phyloP scores from a whole-genome alignment of 768 basidiomycete species.

The Phanerodontia chrysosporium region DNA sequence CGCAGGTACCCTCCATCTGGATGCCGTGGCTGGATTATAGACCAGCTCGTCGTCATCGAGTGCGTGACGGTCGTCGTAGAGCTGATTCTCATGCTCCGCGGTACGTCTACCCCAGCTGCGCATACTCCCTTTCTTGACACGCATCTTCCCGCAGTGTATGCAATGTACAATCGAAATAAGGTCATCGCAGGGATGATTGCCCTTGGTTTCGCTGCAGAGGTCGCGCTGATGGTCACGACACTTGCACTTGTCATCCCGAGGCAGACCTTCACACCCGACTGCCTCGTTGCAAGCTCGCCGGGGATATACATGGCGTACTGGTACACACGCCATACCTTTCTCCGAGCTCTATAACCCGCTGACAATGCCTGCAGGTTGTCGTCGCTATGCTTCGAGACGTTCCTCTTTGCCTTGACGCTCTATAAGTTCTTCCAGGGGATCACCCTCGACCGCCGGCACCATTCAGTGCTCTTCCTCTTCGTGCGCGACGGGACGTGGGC shows the following conservation, averaged over 20 bases:
- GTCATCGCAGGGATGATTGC: neutral
- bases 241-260: slow-evolving; percentile 6
- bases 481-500: slow-evolving; percentile 15
- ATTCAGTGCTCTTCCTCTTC: slow-evolving; percentile 9
- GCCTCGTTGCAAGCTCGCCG: slow-evolving; percentile 7
- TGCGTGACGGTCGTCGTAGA: slow-evolving; percentile 1
- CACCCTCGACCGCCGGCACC: neutral
- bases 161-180: slow-evolving; percentile 6
- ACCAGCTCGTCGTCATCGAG: slow-evolving; percentile 6
- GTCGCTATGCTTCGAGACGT: slow-evolving; percentile 11
- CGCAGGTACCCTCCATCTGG: neutral
- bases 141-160: neutral
- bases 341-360: neutral
- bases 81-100: slow-evolving; percentile 2
- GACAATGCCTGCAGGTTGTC: slow-evolving; percentile 3
- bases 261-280: slow-evolving; percentile 5
- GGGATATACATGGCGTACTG: slow-evolving; percentile 9
- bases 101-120: neutral
- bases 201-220: neutral
- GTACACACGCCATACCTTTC: neutral
- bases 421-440: slow-evolving; percentile 2
- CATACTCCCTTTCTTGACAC: neutral
- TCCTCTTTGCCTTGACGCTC: slow-evolving; percentile 9
- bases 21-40: slow-evolving; percentile 6
- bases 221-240: slow-evolving; percentile 3